A percentile compares a stretch with the other conserved stretches of the same genome.
phyloP scores from a whole-genome alignment of 805 yeast species.

The Starmerella bombi region DNA sequence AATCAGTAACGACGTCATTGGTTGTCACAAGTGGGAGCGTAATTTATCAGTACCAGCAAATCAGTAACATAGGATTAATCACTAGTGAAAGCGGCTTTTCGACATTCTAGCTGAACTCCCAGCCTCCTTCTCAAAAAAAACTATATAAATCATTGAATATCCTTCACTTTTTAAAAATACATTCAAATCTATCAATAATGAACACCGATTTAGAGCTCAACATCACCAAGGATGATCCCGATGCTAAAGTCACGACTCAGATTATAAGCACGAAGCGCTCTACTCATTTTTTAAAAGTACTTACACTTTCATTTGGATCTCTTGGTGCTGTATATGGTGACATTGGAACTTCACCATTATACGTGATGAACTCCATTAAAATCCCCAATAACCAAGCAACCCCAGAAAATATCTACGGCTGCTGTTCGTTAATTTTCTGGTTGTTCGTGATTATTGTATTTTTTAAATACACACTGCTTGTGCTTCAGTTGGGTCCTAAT shows the following conservation, averaged over 20 bases:
- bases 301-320: constrained; percentile 31
- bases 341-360: constrained; percentile 49
- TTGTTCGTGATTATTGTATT: constrained; percentile 41
- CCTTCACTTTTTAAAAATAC: no score
- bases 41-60: no score
- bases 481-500: constrained; percentile 40
- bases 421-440: constrained; percentile 42
- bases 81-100: no score
- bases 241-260: background rate
- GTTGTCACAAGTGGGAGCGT: no score
- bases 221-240: background rate
- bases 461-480: constrained; percentile 39
- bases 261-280: background rate
- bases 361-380: constrained; percentile 21
- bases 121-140: no score
- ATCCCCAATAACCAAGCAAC: constrained; percentile 24
- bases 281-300: background rate
- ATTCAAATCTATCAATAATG: background rate
- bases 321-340: constrained; percentile 56
- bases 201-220: background rate
- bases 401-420: constrained; percentile 36
- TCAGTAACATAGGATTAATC: no score
- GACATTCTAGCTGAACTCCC: no score
- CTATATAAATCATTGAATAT: no score
- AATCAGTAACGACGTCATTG: no score